Conservation (phyloP, 768 basidiomycete species). For the Neoboletus brunneissimus region DNA sequence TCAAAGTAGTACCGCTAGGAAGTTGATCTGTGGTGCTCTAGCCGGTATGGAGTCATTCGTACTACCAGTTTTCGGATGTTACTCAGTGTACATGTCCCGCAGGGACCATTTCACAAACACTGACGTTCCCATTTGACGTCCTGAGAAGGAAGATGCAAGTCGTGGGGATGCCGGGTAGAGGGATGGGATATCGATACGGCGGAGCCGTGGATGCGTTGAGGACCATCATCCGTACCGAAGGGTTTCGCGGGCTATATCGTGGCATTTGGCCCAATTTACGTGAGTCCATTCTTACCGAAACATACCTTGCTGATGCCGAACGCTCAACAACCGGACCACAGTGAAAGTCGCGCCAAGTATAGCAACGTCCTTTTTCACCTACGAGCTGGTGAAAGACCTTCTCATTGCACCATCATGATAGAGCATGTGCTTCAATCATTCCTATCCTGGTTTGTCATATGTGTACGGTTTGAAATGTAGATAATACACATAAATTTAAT, state of each 20-base stretch:
- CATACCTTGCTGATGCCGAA: constrained; percentile 3
- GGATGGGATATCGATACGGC: constrained; percentile 63
- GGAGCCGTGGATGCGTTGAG: constrained; percentile 78
- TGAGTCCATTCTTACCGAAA: constrained; percentile 38
- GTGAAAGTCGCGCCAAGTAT: constrained; percentile 92
- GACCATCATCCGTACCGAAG: constrained; percentile 70
- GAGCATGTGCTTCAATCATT: neutral
- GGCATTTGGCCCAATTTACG: constrained; percentile 88
- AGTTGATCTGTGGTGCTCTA: constrained; percentile 81
- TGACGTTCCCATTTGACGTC: constrained; percentile 96
- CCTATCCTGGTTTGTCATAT: neutral
- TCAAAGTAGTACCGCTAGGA: constrained; percentile 62
- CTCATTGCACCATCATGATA: constrained; percentile 34
- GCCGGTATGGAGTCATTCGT: constrained; percentile 52
- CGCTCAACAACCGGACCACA: constrained; percentile 30
- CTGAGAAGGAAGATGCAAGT: constrained; percentile 96
- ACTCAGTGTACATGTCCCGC: constrained; percentile 11
- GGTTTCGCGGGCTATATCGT: constrained; percentile 73
- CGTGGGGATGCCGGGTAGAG: constrained; percentile 65
- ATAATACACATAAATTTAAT: constrained; percentile 3
- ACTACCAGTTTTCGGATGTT: neutral
- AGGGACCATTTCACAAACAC: constrained; percentile 89
- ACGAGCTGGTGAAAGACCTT: constrained; percentile 62
- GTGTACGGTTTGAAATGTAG: neutral
- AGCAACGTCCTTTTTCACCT: constrained; percentile 82